Evolutionary conservation across 345 rosid species (phyloP), one percentile per base, ranked within the genome.

Genomic region (Carallia brachiata): DNA sequence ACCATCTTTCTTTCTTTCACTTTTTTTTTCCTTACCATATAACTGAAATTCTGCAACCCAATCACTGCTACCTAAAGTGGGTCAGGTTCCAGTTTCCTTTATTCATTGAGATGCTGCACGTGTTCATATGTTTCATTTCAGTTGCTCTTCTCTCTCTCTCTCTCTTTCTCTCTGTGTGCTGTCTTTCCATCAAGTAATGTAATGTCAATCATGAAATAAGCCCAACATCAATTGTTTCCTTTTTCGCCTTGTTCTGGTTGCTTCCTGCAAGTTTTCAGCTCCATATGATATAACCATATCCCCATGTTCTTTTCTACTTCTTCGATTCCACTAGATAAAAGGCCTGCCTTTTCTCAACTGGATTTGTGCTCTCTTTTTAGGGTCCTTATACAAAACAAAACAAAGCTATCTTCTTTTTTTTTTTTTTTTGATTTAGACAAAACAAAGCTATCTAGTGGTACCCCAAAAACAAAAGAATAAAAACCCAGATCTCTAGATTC

Each of bases 201-300:
- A 40, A 30, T 65, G 9, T 63, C 72, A 78, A 65, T 78, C 68
- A 61, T 66, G 70, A 3, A 66, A 18, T 69, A 40, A 63, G 75
- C 78, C 78, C 63, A 72, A 69, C 82, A 63, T 53, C 80, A 59
- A 69, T 75, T 72, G 37, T 72, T 23, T 55, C 67, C 32, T 62
- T 47, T 52, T 67, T 62, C 10, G 28, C 23, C 57, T 61, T 67
- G 72, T 19, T 63, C 9, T 69, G 76, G 57, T 73, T 67, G 12
- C 60, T 44, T 44, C 30, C 75, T 68, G 80, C 76, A 65, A 70
- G 52, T 34, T 62, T 73, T 62, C 79, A 39, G 56, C 64, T 52
- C 18, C 58, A 9, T 53, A 69, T 47, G 59, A 31, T 48, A 60
- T 48, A 23, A 23, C 23, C 63, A 61, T 15, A 66, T 52, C 67